Evolutionary conservation across 2,329 filamentous ascomycete genomes (phyloP).

Genomic region (Ceratocystis huliohia): DNA sequence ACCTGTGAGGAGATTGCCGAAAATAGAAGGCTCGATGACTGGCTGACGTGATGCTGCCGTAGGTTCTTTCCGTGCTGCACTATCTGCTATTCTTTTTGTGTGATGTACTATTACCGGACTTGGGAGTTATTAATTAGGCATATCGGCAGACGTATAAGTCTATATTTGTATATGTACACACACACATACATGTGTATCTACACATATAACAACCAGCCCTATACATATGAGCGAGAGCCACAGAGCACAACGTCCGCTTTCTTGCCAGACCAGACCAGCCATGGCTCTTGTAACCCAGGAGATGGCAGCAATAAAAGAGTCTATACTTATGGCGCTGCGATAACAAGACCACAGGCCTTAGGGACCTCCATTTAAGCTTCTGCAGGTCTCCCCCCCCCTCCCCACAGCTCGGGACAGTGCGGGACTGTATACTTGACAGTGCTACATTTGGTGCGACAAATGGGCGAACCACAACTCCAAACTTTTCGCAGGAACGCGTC

Average conservation of each 20-base stretch:
- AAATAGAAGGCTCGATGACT: not conserved
- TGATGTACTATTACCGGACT: too few species aligned
- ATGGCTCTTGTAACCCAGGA: too few species aligned
- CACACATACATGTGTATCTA: not conserved
- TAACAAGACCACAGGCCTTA: not conserved
- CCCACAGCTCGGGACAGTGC: not conserved
- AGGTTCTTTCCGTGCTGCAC: not conserved
- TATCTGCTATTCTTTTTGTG: not conserved
- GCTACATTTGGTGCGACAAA: not conserved
- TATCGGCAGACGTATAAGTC: not conserved
- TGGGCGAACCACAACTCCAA: not conserved
- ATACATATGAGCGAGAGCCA: too few species aligned
- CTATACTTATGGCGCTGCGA: too few species aligned
- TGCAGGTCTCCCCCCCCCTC: not conserved
- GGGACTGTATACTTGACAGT: not conserved
- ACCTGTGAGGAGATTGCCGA: not conserved
- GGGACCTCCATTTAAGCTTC: not conserved
- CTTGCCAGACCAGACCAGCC: too few species aligned
- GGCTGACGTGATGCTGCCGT: not conserved
- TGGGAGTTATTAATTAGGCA: too few species aligned
- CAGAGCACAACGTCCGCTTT: too few species aligned
- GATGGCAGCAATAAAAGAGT: too few species aligned
- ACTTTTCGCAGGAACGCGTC: conserved; percentile 15
- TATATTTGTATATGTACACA: not conserved
- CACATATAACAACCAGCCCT: too few species aligned